Base-by-base conservation (phyloP, 1,284 basidiomycete genomes). In the Microbotryum violaceum region DNA sequence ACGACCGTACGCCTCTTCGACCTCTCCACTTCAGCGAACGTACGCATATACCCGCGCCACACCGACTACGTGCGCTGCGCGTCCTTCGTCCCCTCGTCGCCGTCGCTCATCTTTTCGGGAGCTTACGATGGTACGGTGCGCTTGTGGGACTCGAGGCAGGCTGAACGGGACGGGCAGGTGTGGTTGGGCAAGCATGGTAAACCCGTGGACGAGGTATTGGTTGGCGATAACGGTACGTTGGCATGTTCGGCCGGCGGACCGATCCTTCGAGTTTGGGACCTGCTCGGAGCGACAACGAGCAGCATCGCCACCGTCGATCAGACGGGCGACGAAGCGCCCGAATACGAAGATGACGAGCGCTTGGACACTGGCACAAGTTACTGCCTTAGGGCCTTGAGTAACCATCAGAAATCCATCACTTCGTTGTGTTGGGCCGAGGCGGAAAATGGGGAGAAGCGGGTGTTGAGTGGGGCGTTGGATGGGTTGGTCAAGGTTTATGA, bases 401-500 rank as follows among this genome's bases (percentile, higher is more conserved):
- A 98, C 77, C 96, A 99, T 75, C 94, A 97, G 77, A 99, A 99
- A 79, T 94, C 93, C 0, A 85, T 99, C 63, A 98, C 94, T 0
- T 83, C 88, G 25, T 80, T 97, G 49, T 68, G 66, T 52, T 70
- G 68, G 66, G 62, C 60, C 4, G 66, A 68, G 61, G 49, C 63
- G 21, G 66, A 65, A 52, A 54, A 91, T 72, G 76, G 86, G 20
- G 82, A 82, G 21, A 82, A 84, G 68, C 82, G 93, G 29, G 81
- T 98, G 4, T 79, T 99, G 52, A 92, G 90, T 0, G 96, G 89
- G 44, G 86, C 89, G 42, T 78, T 99, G 64, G 96, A 99, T 74
- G 91, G 93, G 69, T 88, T 99, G 85, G 91, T 98, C 62, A 99
- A 99, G 78, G 92, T 97, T 25, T 99, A 98, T 78, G 93, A 98